These are phyloP conservation scores for Hyphodiscus sp. DNA, from an alignment of 2,329 filamentous ascomycete genomes.

Conservation along the genomic window DNA sequence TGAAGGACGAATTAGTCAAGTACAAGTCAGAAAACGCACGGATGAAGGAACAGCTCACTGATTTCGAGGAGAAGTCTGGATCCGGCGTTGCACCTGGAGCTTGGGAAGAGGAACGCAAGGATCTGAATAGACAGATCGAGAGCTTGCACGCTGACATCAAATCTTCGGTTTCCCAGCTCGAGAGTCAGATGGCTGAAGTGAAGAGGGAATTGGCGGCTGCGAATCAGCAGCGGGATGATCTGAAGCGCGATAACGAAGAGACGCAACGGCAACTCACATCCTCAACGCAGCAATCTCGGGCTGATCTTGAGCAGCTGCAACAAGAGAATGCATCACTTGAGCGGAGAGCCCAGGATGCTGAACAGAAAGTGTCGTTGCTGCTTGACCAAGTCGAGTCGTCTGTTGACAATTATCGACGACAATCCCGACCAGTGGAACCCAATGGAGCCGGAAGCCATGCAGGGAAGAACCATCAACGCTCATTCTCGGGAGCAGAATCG, in stretches of 20 bases:
- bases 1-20: constrained; percentile 93
- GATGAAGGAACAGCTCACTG: constrained; percentile 74
- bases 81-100: constrained; percentile 44
- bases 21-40: constrained; percentile 83
- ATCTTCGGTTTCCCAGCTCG: constrained; percentile 58
- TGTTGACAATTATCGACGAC: constrained; percentile 89
- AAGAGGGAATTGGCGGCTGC: constrained; percentile 62
- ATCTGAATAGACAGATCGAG: constrained; percentile 62
- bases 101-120: constrained; percentile 69
- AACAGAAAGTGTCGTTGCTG: constrained; percentile 86
- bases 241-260: constrained; percentile 49
- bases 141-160: constrained; percentile 63
- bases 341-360: constrained; percentile 78
- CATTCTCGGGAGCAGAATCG: constrained; percentile 42
- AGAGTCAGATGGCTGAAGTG: constrained; percentile 62
- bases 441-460: constrained; percentile 33
- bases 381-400: constrained; percentile 92
- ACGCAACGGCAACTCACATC: constrained; percentile 50
- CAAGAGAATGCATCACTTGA: constrained; percentile 78
- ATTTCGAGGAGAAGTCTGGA: constrained; percentile 49
- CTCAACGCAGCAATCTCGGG: constrained; percentile 47
- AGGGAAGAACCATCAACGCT: constrained; percentile 30
- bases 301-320: constrained; percentile 74
- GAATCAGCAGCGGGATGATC: constrained; percentile 62
- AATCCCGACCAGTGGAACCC: constrained; percentile 52